A percentile compares a stretch with the other conserved stretches of the same genome.
phyloP scores from a whole-genome alignment of 345 rosid species.

The Syzygium oleosum region DNA sequence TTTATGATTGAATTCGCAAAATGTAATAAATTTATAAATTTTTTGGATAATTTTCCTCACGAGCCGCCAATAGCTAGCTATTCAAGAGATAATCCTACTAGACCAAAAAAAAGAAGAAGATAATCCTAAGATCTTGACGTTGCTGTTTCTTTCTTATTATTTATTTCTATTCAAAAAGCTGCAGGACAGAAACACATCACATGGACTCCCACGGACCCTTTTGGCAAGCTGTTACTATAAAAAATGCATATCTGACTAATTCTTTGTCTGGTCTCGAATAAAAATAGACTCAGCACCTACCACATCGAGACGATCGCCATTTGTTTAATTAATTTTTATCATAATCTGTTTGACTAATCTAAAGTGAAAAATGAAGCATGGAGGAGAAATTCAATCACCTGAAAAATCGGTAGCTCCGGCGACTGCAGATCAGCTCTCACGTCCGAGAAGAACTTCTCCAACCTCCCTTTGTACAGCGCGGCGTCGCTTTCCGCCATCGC shows the following conservation, averaged over 20 bases:
- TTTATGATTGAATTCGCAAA: too few relatives aligned
- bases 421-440: constrained; percentile 49
- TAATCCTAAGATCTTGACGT: background rate
- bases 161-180: background rate
- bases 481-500: constrained; percentile 35
- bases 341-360: too few relatives aligned
- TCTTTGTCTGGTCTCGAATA: background rate
- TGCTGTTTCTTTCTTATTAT: too few relatives aligned
- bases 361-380: background rate
- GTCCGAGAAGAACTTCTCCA: constrained; percentile 41
- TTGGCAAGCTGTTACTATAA: background rate
- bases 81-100: too few relatives aligned
- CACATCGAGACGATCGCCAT: background rate
- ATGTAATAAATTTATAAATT: too few relatives aligned
- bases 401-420: constrained; percentile 67
- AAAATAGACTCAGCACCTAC: background rate
- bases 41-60: too few relatives aligned
- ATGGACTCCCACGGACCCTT: background rate
- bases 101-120: too few relatives aligned
- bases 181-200: background rate
- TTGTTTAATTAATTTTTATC: background rate
- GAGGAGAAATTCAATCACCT: constrained; percentile 15
- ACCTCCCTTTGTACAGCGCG: constrained; percentile 36
- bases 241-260: background rate
- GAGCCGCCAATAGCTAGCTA: too few relatives aligned